Evolutionary conservation across 176 grass and related monocot species (phyloP), one percentile per base, ranked within the genome.

Genomic region (Raddia guianensis): DNA sequence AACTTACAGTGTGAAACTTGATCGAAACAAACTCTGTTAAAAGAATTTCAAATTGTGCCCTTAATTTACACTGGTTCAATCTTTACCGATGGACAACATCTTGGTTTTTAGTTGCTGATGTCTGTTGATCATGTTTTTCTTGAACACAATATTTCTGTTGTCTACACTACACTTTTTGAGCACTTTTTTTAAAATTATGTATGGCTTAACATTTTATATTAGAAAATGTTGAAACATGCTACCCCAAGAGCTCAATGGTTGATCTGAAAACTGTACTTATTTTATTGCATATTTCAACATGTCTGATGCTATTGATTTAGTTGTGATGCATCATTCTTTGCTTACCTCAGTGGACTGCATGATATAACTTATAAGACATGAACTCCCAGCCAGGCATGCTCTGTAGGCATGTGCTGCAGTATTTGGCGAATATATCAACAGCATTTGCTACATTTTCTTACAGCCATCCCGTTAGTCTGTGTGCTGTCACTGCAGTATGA

Each of bases 221-320:
- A 27, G 5, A 56, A 27, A 10, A 11, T 61, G 5, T 61, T 61
- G 20, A 61, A 58, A 61, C 58, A 61, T 60, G 19, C 27, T 5
- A 62, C 16, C 48, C 2, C n/a, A 7, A 46, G 20, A 21, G 44
- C 20, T 4, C 48, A 52, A 51, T 72, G 20, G 27, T 33, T 52
- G 13, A 16, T 49, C 49, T 72, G 46, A 51, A 70, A 72, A 34
- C 15, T 74, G 49, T 46, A 32, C 11, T 32, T 52, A 27, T 50
- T 57, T 14, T 49, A 68, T 60, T 42, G 12, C 32, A 72, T 53
- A 50, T 66, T 66, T 80, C 40, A 57, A 79, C 10, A 48, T 27
- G 18, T 84, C 35, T 34, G 19, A 32, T 66, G 10, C 5, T 57
- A 20, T 80, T 56, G 9, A 79, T 62, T 65, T 65, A 47, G 20